Conservation (phyloP, 192 early-diverging fungal species). For the Coemansia sp. region DNA sequence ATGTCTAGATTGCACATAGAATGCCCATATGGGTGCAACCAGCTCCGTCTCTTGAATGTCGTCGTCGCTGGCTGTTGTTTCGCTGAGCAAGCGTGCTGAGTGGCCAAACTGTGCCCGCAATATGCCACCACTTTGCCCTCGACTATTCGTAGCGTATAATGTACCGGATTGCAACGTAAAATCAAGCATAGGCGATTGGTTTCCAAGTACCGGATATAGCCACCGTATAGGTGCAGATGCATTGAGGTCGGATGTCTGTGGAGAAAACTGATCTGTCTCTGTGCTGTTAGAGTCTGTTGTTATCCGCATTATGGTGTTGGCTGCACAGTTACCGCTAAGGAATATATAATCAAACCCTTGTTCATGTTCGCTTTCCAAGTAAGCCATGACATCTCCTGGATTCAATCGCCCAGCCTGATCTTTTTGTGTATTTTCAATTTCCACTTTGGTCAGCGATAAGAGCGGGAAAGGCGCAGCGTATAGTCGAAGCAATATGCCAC, state of each 20-base stretch:
- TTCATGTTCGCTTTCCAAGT: slow-evolving; percentile 2
- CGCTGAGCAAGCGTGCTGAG: background rate
- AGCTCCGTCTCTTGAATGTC: background rate
- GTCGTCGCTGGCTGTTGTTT: background rate
- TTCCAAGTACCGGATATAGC: slow-evolving; percentile 11
- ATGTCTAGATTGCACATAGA: background rate
- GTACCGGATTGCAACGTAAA: slow-evolving; percentile 6
- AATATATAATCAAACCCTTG: slow-evolving; percentile 18
- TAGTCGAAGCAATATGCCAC: slow-evolving; percentile 20
- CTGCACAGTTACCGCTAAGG: slow-evolving; percentile 26
- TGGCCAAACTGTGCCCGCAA: slow-evolving; percentile 29
- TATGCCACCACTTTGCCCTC: slow-evolving; percentile 10
- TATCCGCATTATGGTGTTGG: slow-evolving; percentile 24
- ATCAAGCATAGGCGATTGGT: slow-evolving; percentile 33
- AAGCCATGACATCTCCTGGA: slow-evolving; percentile 17
- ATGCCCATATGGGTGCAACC: slow-evolving; percentile 17
- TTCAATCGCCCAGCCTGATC: background rate
- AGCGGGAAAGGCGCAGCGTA: slow-evolving; percentile 9
- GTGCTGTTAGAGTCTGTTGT: background rate
- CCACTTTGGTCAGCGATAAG: slow-evolving; percentile 13
- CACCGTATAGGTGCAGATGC: background rate
- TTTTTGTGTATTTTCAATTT: background rate
- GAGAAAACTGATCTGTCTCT: background rate
- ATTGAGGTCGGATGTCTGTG: background rate
- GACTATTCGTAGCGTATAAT: slow-evolving; percentile 21